A percentile compares a stretch with the other conserved stretches of the same genome.
Conservation (phyloP, 495 filamentous ascomycete genomes). For the Daldinia concentrica region DNA sequence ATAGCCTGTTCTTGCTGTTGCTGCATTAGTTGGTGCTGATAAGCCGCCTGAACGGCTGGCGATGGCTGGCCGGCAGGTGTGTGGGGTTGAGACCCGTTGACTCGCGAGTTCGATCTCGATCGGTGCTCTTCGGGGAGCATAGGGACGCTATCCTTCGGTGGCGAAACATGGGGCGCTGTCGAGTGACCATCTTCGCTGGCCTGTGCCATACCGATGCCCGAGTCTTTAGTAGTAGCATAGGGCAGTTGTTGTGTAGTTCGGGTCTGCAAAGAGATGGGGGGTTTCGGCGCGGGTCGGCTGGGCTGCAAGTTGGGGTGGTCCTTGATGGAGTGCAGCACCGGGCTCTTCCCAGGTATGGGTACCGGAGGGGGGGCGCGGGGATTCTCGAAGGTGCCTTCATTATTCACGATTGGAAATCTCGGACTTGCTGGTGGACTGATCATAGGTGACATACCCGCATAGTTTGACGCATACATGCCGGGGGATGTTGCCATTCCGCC, state of each 20-base stretch:
- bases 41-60: constrained; percentile 55
- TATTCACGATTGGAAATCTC: constrained; percentile 84
- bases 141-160: constrained; percentile 54
- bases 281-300: constrained; percentile 71
- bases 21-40: constrained; percentile 74
- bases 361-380: constrained; percentile 92
- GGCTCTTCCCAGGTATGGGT: constrained; percentile 64
- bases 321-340: constrained; percentile 54
- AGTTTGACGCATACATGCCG: constrained; percentile 58
- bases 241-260: constrained; percentile 59
- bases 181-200: constrained; percentile 60
- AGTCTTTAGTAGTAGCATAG: constrained; percentile 61
- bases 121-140: constrained; percentile 65
- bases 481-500: constrained; percentile 55
- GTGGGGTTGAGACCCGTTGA: constrained; percentile 59
- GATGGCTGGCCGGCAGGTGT: constrained; percentile 42
- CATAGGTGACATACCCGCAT: constrained; percentile 67
- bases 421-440: constrained; percentile 89
- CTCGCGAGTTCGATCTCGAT: constrained; percentile 63
- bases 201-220: constrained; percentile 63
- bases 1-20: constrained; percentile 82
- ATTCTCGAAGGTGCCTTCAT: constrained; percentile 96
- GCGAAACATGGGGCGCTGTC: constrained; percentile 54
- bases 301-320: constrained; percentile 67
- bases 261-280: constrained; percentile 62